Evolutionary conservation across 2,329 filamentous ascomycete genomes (phyloP), one percentile per base, ranked within the genome.

Genomic region (Ophiocordyceps camponoti-saundersi): DNA sequence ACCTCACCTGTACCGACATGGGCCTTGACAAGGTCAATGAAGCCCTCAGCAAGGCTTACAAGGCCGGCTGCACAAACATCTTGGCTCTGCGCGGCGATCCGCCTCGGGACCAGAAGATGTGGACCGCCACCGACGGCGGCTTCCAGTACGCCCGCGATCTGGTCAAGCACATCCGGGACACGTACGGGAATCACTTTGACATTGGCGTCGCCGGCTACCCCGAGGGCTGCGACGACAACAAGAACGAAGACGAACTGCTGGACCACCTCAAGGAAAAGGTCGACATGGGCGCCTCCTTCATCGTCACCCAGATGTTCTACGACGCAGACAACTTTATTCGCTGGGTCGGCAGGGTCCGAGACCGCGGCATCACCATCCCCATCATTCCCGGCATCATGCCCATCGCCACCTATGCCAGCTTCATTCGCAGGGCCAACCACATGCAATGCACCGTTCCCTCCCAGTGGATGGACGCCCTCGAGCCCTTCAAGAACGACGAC

Each of bases 231-330:
- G 92, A 98, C 57, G 92, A 96, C 63, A 88, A 95, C 61, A 79
- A 85, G 56, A 80, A 95, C 57, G 82, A 87, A 46, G 88, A 95
- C 44, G 66, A 77, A 50, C 73, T 98, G 57, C 78, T 98, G 52
- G 82, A 92, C 53, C 92, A 96, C 62, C 67, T 98, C 59, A 96
- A 96, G 69, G 85, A 96, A 64, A 98, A 98, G 70, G 82, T 96
- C 32, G 92, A 98, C 61, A 85, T 86, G 49, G 92, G 92, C 46
- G 89, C 83, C 51, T 82, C 84, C 7, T 98, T 96, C 61, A 85
- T 98, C 52, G 85, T 98, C 47, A 96, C 92, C 0, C 92, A 98
- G 68, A 98, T 98, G 92, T 96, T 96, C 67, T 98, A 98, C 70
- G 90, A 98, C 59, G 89, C 79, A 45, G 90, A 98, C 58, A 90